Evolutionary conservation across 805 yeast species (phyloP), one percentile per base, ranked within the genome.

Genomic region (Zygoascus flipseniorum): DNA sequence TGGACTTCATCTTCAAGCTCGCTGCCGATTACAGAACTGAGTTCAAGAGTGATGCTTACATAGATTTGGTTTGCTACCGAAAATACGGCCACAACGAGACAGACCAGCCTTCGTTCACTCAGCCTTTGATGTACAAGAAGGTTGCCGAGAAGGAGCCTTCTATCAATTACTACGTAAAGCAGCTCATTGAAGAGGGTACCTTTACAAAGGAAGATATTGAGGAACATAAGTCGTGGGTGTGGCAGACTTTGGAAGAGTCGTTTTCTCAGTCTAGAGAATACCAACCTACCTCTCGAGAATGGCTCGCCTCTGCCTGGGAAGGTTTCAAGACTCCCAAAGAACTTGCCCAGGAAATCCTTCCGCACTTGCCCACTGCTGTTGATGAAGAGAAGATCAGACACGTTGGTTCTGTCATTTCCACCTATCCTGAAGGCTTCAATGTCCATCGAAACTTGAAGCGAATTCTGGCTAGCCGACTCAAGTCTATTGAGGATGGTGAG

Each of bases 251-350:
- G 63, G 98, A 93, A 75, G 93, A 88, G 64, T 85, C 95, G 11
- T 93, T 90, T 75, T 69, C 75, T 56, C 88, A 88, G 74, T 82
- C 95, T 48, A 89, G 89, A 75, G 96, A 89, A 56, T 89, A 89
- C 75, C 80, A 79, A 65, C 95, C 97, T 63, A 85, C 89, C 58
- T 80, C 92, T 31, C 83, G 96, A 77, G 97, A 92, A 76, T 93
- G 99, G 99, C 80, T 93, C 65, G 87, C 99, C 52, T 87, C 97
- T 46, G 93, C 97, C 62, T 93, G 99, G 99, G 97, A 90, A 73
- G 96, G 89, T 62, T 93, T 93, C 79, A 95, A 95, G 79, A 87
- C 97, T 52, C 97, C 97, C 69, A 89, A 83, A 72, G 98, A 90
- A 74, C 81, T 93, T 65, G 97, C 97, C 43, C 87, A 93, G 54